Evolutionary conservation across 768 basidiomycete genomes (phyloP).

Genomic region (Mrakia blollopis): DNA sequence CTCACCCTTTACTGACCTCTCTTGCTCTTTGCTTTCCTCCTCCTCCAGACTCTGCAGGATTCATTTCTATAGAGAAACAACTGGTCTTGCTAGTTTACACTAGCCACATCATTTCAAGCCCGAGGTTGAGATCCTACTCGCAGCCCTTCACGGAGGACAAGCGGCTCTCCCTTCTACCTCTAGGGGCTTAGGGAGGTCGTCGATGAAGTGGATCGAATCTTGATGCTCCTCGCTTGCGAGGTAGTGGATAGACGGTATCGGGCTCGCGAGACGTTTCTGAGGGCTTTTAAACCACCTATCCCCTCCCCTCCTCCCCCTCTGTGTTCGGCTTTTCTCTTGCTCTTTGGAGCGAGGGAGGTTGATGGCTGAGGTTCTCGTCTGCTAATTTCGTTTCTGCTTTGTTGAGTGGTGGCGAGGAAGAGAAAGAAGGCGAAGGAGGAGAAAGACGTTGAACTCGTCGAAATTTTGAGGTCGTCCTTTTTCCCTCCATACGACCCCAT

Average conservation of each 20-base stretch:
- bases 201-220: conserved; percentile 32
- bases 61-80: conserved; percentile 33
- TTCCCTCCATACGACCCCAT: background rate
- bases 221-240: conserved; percentile 28
- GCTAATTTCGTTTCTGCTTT: background rate
- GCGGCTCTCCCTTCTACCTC: background rate
- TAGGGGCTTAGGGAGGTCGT: background rate
- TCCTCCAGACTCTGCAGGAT: conserved; percentile 6
- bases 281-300: conserved; percentile 3
- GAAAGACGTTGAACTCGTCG: too few relatives aligned
- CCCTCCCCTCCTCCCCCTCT: background rate
- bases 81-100: conserved; percentile 32
- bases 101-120: conserved; percentile 29
- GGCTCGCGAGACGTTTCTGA: conserved; percentile 23
- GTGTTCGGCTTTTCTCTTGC: background rate
- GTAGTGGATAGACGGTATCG: conserved; percentile 25
- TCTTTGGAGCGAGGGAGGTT: background rate
- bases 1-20: background rate
- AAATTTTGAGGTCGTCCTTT: background rate
- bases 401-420: background rate
- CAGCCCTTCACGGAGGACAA: conserved; percentile 31
- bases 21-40: background rate
- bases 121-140: conserved; percentile 23
- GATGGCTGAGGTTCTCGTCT: background rate
- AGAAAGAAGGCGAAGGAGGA: too few relatives aligned